Conservation (phyloP, 768 basidiomycete species). For the Pleurotus salmoneostramineus region DNA sequence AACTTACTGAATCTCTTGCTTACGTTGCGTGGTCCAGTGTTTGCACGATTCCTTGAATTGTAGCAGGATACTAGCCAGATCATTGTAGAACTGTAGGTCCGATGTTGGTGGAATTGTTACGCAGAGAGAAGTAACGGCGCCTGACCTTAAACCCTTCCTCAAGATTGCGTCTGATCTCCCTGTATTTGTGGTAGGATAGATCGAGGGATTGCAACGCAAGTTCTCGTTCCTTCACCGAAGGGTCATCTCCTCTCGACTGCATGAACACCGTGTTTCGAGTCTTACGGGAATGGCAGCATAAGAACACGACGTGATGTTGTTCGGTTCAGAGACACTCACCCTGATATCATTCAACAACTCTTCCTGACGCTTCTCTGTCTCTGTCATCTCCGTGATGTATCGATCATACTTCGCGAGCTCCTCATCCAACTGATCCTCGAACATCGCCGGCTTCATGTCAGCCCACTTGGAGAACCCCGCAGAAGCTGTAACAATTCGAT, state of each 20-base stretch:
- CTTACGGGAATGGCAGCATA: slow-evolving; percentile 11
- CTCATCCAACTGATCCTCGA: slow-evolving; percentile 77
- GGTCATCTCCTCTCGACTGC: slow-evolving; percentile 73
- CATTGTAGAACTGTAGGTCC: slow-evolving; percentile 79
- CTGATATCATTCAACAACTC: slow-evolving; percentile 57
- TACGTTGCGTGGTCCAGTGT: slow-evolving; percentile 68
- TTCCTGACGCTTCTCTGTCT: slow-evolving; percentile 56
- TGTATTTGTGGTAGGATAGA: slow-evolving; percentile 81
- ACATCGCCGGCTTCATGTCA: slow-evolving; percentile 81
- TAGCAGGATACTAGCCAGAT: slow-evolving; percentile 65
- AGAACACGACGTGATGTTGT: too few relatives aligned
- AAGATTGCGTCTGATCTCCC: slow-evolving; percentile 79
- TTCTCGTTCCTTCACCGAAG: slow-evolving; percentile 76
- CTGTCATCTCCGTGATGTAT: slow-evolving; percentile 57
- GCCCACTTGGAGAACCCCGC: slow-evolving; percentile 59
- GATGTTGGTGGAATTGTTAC: not conserved
- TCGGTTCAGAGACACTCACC: not conserved
- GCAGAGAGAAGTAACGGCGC: not conserved
- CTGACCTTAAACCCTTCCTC: slow-evolving; percentile 84
- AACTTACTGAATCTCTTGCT: slow-evolving; percentile 72
- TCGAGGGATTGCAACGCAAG: slow-evolving; percentile 79
- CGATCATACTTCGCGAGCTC: slow-evolving; percentile 81
- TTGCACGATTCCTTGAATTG: slow-evolving; percentile 76
- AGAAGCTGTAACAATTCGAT: slow-evolving; percentile 63
- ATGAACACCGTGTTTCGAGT: slow-evolving; percentile 73